Percentiles rank a stretch among this genome's conserved stretches.
Evolutionary conservation across 371 early-diverging fungal genomes (phyloP).

Genomic region (Zancudomyces culisetae): DNA sequence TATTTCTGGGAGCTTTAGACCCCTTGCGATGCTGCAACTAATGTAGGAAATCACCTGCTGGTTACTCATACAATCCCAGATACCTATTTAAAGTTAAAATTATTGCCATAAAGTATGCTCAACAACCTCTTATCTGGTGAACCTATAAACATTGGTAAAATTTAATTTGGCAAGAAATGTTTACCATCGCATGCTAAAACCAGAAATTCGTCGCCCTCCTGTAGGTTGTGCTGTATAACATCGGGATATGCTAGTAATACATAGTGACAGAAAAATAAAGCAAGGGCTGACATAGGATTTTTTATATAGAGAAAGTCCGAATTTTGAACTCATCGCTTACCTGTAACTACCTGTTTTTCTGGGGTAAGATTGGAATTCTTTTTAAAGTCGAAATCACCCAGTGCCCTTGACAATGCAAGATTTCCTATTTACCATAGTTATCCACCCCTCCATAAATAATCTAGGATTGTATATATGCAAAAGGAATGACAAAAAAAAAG

Average conservation of each 20-base stretch:
- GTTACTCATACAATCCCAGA: conserved; percentile 91
- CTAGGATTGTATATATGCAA: background rate
- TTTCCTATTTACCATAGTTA: conserved; percentile 22
- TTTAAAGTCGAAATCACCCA: conserved; percentile 95
- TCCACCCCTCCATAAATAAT: background rate
- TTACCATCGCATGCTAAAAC: conserved; percentile 89
- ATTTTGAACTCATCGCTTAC: too few species aligned
- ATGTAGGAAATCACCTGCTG: conserved; percentile 74
- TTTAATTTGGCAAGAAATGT: conserved; percentile 4
- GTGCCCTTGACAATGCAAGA: conserved; percentile 82
- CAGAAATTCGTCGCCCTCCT: conserved; percentile 68
- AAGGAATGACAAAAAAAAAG: background rate
- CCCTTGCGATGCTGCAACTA: conserved; percentile 35
- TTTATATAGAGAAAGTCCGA: conserved; percentile 26
- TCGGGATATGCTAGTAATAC: conserved; percentile 50
- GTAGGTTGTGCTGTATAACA: conserved; percentile 36
- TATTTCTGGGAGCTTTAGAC: conserved; percentile 33
- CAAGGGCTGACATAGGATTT: background rate
- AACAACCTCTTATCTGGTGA: background rate
- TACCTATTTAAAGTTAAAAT: conserved; percentile 15
- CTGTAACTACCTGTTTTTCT: conserved; percentile 77
- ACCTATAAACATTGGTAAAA: background rate
- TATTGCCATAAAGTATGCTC: conserved; percentile 23
- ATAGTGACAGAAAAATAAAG: background rate
- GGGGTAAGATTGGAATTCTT: conserved; percentile 40